Conservation (phyloP, 2,329 filamentous ascomycete species). For the Paracorniculantispora psalliotae region DNA sequence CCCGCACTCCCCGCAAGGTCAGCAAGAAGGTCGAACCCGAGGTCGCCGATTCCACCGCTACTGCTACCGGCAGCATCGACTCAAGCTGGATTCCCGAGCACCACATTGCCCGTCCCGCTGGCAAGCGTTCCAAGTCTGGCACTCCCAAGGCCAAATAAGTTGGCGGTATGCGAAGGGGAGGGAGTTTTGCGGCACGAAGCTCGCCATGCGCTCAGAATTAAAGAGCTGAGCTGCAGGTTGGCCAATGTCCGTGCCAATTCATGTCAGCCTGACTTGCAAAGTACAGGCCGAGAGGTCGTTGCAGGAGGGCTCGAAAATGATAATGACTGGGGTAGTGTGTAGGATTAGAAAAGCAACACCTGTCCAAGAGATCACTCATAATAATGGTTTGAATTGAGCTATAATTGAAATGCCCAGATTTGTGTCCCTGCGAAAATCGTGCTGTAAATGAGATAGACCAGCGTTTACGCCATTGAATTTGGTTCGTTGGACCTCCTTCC, state of each 20-base stretch:
- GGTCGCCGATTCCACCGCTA: conserved; percentile 61
- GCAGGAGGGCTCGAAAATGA: background rate
- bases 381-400: background rate
- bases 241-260: background rate
- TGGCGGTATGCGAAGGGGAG: background rate
- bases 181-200: background rate
- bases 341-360: background rate
- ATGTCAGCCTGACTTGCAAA: background rate
- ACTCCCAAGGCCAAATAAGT: conserved; percentile 33
- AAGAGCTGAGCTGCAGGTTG: background rate
- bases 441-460: background rate
- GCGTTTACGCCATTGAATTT: too few relatives aligned
- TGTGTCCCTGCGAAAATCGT: too few relatives aligned
- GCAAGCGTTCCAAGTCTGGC: conserved; percentile 57
- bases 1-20: conserved; percentile 53
- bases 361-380: background rate
- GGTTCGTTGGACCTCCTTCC: too few relatives aligned
- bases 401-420: too few relatives aligned
- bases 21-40: conserved; percentile 61
- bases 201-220: background rate
- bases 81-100: conserved; percentile 89
- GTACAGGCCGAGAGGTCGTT: too few relatives aligned
- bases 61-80: conserved; percentile 68
- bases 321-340: background rate
- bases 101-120: conserved; percentile 79